phyloP scores from a whole-genome alignment of 768 basidiomycete genomes.

The Agrocybe pediades region DNA sequence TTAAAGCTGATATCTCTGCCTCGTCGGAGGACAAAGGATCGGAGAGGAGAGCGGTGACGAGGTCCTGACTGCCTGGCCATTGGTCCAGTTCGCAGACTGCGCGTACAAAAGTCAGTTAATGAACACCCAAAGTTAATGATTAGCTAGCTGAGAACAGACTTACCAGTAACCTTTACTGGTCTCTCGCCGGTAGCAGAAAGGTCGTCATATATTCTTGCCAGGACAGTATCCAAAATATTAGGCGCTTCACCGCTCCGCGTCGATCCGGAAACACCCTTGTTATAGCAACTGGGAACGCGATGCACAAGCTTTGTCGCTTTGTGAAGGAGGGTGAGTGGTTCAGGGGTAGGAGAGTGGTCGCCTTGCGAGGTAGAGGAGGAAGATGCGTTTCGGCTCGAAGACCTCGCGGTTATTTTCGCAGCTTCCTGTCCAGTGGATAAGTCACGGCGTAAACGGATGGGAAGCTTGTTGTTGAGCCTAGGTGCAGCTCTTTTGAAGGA shows the following conservation, averaged over 20 bases:
- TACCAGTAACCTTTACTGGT: constrained; percentile 51
- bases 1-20: constrained; percentile 41
- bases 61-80: constrained; percentile 52
- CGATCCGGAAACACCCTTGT: constrained; percentile 10
- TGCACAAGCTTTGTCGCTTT: constrained; percentile 49
- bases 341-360: constrained; percentile 12
- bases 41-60: constrained; percentile 71
- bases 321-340: constrained; percentile 49
- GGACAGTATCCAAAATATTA: constrained; percentile 48
- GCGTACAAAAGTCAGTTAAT: background rate
- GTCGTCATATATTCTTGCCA: constrained; percentile 37
- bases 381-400: constrained; percentile 3
- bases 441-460: background rate
- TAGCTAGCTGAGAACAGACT: constrained; percentile 21
- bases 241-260: constrained; percentile 29
- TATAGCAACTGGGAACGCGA: constrained; percentile 33
- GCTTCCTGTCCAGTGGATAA: background rate
- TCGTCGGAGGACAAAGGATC: constrained; percentile 67
- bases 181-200: constrained; percentile 30
- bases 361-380: background rate
- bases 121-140: background rate
- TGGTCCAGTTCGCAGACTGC: constrained; percentile 62
- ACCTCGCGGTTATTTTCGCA: constrained; percentile 9
- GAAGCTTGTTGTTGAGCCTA: background rate
- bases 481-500: constrained; percentile 2